Evolutionary conservation across 257 asterid genomes (phyloP), one percentile per base, ranked within the genome.

Genomic region (Ophiorrhiza pumila): DNA sequence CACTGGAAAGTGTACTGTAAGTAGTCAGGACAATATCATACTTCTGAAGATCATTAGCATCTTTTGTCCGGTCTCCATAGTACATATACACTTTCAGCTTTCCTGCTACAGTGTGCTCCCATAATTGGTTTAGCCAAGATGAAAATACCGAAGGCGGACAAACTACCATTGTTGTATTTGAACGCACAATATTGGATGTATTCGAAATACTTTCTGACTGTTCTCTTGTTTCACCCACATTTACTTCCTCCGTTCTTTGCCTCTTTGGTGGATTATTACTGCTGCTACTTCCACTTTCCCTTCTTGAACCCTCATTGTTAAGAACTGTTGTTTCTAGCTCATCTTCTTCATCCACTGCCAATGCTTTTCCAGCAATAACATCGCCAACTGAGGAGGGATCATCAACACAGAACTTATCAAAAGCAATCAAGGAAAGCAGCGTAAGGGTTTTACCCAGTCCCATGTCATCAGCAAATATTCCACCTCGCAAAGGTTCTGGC

Each of bases 381-480:
- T 80, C 27, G 39, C 45, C 67, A 64, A 59, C 60, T 55, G 74
- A 75, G 31, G 80, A 39, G 31, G 80, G 68, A 58, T 46, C 57
- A 65, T 62, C 53, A 49, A 37, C 70, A 57, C 59, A 56, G 37
- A 74, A 71, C 80, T 86, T 92, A 77, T 92, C 98, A 57, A 84
- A 80, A 46, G 96, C 95, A 68, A 92, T 83, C 80, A 92, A 67
- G 14, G 98, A 92, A 57, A 92, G 94, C 41, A 92, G 74, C 0
- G 98, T 85, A 31, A 92, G 96, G 22, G 97, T 90, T 79, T 92
- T 92, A 1, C 97, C 98, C 78, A 90, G 80, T 47, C 98, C 98
- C 98, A 92, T 92, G 63, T 90, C 97, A 77, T 92, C 98, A 15
- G 98, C 97, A 53, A 90, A 90, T 71, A 92, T 88, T 52, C 97